These are phyloP conservation scores for Penicillium cinerascens DNA, from an alignment of 495 filamentous ascomycete species.

Conservation along the genomic window DNA sequence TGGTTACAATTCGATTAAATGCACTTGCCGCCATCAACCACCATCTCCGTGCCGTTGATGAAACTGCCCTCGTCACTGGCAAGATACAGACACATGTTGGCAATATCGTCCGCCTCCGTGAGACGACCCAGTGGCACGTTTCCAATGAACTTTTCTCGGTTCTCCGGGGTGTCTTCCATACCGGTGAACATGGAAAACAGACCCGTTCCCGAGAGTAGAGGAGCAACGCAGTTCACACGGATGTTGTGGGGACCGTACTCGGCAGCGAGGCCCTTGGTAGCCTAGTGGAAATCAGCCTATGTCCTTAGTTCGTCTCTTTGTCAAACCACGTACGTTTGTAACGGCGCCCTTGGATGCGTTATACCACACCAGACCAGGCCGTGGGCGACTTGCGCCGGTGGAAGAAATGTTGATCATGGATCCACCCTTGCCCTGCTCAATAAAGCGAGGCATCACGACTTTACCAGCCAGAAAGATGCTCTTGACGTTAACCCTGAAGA, in stretches of 20 bases:
- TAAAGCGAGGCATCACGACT: constrained; percentile 50
- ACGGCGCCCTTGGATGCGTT: constrained; percentile 67
- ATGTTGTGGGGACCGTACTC: constrained; percentile 66
- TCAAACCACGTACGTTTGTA: constrained; percentile 46
- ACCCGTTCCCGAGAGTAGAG: constrained; percentile 59
- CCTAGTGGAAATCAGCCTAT: constrained; percentile 24
- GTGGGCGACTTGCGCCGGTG: constrained; percentile 58
- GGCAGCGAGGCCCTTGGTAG: constrained; percentile 62
- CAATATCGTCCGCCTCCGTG: constrained; percentile 62
- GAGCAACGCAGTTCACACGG: constrained; percentile 61
- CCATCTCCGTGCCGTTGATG: constrained; percentile 59
- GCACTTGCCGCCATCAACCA: constrained; percentile 38
- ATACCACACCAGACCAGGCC: constrained; percentile 68
- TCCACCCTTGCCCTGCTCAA: constrained; percentile 56
- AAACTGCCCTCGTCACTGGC: constrained; percentile 66
- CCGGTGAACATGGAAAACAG: constrained; percentile 65
- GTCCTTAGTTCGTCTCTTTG: not conserved
- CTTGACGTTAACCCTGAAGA: constrained; percentile 65
- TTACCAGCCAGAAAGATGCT: constrained; percentile 55
- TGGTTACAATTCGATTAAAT: constrained; percentile 16
- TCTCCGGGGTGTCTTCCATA: constrained; percentile 64
- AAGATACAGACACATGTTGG: constrained; percentile 62
- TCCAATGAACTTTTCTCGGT: constrained; percentile 61
- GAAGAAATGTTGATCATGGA: constrained; percentile 65
- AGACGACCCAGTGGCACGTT: constrained; percentile 64